Evolutionary conservation across 306 rosid genomes (phyloP), one percentile per base, ranked within the genome.

Genomic region (Quercus alba): DNA sequence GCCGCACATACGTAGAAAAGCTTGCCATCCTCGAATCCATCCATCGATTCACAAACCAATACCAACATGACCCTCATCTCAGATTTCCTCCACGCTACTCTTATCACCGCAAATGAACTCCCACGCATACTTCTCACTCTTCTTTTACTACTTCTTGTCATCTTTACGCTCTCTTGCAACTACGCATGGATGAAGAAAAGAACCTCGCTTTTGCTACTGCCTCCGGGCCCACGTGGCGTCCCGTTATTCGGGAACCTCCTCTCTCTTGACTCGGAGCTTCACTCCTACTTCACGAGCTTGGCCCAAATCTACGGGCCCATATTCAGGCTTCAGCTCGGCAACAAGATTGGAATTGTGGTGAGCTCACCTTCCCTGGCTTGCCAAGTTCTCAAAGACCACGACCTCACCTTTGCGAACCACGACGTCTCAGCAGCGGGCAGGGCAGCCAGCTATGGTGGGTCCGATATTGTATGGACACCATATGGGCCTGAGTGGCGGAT

Each of bases 401-500:
- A 91, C 72, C 15, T 76, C 73, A 87, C 84, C 20, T 93, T 91
- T 52, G 97, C 99, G 56, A 95, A 91, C 85, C 95, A 86, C 3
- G 99, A 93, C 82, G 92, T 93, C 2, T 88, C 96, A 0, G 85
- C 56, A 0, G 90, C 88, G 0, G 97, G 46, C 0, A 55, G 74
- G 25, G 67, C 75, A 3, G 77, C 84, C 1, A 3, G 83, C 0
- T 87, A 90, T 78, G 97, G 92, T 3, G 94, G 97, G 2, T 4
- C 8, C 1, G 93, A 93, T 78, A 87, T 91, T 1, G 92, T 25
- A 0, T 95, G 94, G 98, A 87, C 58, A 0, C 98, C 89, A 1
- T 90, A 93, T 35, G 98, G 97, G 3, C 64, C 89, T 0, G 92
- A 95, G 54, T 95, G 98, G 99, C 81, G 98, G 55, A 93, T 87